Evolutionary conservation across 2,329 filamentous ascomycete species (phyloP).

Genomic region (Myriosclerotinia curreyana): DNA sequence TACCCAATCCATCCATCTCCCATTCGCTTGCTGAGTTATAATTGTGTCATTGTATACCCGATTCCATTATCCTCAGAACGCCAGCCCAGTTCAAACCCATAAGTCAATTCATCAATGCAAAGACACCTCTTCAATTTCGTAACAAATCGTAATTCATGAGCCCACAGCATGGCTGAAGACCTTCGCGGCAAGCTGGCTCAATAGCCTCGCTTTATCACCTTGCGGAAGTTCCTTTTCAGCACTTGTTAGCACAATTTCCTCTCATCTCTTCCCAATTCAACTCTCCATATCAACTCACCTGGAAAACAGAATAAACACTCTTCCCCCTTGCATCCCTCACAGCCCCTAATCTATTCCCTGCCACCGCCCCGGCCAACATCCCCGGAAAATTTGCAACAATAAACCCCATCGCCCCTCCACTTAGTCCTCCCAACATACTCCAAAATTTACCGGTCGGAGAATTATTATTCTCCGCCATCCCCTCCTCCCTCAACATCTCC

Average conservation of each 20-base stretch:
- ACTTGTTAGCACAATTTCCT: background rate
- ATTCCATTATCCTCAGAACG: background rate
- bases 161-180: slow-evolving; percentile 70
- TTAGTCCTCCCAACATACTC: slow-evolving; percentile 78
- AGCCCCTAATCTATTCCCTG: slow-evolving; percentile 86
- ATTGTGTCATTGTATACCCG: background rate
- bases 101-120: background rate
- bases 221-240: slow-evolving; percentile 64
- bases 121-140: background rate
- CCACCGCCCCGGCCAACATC: slow-evolving; percentile 82
- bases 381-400: slow-evolving; percentile 93
- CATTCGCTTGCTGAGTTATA: background rate
- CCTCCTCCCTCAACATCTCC: slow-evolving; percentile 84
- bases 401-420: slow-evolving; percentile 87
- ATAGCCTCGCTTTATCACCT: slow-evolving; percentile 72
- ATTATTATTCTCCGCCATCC: slow-evolving; percentile 70
- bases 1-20: background rate
- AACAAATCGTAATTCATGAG: background rate
- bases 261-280: too few species aligned
- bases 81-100: background rate
- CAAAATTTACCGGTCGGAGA: slow-evolving; percentile 74
- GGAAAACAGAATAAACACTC: slow-evolving; percentile 83
- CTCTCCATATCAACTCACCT: background rate
- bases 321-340: slow-evolving; percentile 88
- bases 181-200: slow-evolving; percentile 71